phyloP scores from a whole-genome alignment of 2,329 filamentous ascomycete genomes.

The Bipolaris sorokiniana region DNA sequence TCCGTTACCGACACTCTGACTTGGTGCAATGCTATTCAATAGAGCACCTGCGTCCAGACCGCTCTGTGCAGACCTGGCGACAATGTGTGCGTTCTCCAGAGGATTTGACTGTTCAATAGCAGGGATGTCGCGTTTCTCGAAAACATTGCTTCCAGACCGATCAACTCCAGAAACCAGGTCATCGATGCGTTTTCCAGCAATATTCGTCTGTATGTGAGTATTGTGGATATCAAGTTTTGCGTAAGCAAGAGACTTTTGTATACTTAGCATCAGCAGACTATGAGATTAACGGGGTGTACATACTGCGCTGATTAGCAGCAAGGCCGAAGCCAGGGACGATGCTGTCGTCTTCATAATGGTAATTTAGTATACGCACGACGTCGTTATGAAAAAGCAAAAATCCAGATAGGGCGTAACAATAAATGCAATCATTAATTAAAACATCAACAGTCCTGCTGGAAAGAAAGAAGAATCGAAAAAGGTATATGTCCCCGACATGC shows the following conservation, averaged over 20 bases:
- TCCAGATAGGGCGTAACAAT: not conserved
- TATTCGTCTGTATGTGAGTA: constrained; percentile 25
- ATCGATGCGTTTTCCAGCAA: constrained; percentile 34
- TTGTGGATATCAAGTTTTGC: constrained; percentile 36
- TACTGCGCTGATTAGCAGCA: constrained; percentile 42
- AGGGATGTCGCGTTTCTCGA: no score
- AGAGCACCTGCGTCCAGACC: constrained; percentile 29
- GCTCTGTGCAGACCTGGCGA: constrained; percentile 22
- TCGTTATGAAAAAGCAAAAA: not conserved
- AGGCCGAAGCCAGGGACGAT: constrained; percentile 30
- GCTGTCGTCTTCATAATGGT: constrained; percentile 41
- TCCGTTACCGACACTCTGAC: constrained; percentile 10
- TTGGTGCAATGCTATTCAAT: constrained; percentile 23
- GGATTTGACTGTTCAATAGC: constrained; percentile 12
- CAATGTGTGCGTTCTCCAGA: constrained; percentile 18
- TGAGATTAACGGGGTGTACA: constrained; percentile 11
- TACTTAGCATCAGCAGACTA: constrained; percentile 22
- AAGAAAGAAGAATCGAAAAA: constrained; percentile 28
- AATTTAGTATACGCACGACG: not conserved
- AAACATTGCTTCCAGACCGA: constrained; percentile 16
- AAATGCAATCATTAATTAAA: constrained; percentile 38
- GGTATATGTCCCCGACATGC: constrained; percentile 41
- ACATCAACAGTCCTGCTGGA: constrained; percentile 47
- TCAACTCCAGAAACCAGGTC: constrained; percentile 35
- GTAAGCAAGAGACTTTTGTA: constrained; percentile 35